phyloP scores from a whole-genome alignment of 345 rosid species.

The Salix udensis region DNA sequence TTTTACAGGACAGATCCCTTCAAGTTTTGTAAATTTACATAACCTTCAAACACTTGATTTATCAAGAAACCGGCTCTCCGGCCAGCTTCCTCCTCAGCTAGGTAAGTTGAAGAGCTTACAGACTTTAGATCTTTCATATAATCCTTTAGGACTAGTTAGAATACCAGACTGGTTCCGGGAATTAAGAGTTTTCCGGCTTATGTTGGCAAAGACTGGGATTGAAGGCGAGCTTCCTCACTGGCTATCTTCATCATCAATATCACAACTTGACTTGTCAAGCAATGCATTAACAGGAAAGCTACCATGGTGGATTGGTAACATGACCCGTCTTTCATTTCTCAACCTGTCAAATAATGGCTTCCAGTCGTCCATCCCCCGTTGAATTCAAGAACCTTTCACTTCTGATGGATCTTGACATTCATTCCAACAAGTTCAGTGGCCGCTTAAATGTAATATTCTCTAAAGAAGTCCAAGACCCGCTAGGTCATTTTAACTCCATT shows the following conservation, averaged over 20 bases:
- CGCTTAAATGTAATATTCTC: constrained; percentile 28
- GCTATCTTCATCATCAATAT: constrained; percentile 42
- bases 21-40: constrained; percentile 41
- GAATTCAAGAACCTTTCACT: constrained; percentile 47
- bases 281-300: constrained; percentile 45
- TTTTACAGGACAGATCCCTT: constrained; percentile 44
- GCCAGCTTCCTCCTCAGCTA: constrained; percentile 37
- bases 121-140: constrained; percentile 46
- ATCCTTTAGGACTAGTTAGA: constrained; percentile 38
- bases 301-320: constrained; percentile 50
- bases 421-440: constrained; percentile 52
- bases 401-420: constrained; percentile 63
- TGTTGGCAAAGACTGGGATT: constrained; percentile 46
- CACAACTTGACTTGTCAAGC: constrained; percentile 51
- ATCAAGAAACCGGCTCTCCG: constrained; percentile 45
- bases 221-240: constrained; percentile 42
- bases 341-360: constrained; percentile 50
- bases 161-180: constrained; percentile 43
- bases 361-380: constrained; percentile 44
- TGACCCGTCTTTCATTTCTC: constrained; percentile 47
- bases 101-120: constrained; percentile 41
- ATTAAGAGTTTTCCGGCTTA: constrained; percentile 35
- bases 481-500: constrained; percentile 49
- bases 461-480: constrained; percentile 36
- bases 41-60: constrained; percentile 49